Conservation (phyloP, 352 stramenopile species). For the Phytopythium mirpurense region DNA sequence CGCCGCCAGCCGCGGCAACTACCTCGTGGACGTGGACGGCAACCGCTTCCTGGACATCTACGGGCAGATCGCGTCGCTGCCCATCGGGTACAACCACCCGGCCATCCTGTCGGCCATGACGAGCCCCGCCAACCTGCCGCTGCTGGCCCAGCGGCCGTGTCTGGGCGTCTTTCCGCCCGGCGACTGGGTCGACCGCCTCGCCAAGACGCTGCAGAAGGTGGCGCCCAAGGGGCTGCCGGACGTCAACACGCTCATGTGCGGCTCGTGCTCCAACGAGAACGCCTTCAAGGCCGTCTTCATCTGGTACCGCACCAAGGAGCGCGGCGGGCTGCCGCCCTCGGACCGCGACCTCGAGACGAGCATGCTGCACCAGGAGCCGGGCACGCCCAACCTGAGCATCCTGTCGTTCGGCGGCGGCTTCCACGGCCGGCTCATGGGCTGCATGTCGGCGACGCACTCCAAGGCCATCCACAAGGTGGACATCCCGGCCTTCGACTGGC, state of each 20-base stretch:
- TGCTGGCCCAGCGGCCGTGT: conserved; percentile 70
- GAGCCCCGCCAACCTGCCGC: conserved; percentile 50
- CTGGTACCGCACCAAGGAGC: conserved; percentile 75
- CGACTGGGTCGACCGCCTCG: conserved; percentile 71
- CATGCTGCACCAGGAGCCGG: conserved; percentile 65
- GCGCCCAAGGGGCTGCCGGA: conserved; percentile 48
- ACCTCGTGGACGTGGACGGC: conserved; percentile 81
- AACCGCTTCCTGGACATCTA: conserved; percentile 84
- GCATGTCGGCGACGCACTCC: conserved; percentile 79
- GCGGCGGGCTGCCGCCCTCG: conserved; percentile 52
- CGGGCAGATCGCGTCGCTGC: conserved; percentile 79
- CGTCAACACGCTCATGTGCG: conserved; percentile 85
- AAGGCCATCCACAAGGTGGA: conserved; percentile 87
- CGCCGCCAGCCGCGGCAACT: conserved; percentile 68
- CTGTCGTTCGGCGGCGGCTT: conserved; percentile 83
- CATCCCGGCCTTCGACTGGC: conserved; percentile 81
- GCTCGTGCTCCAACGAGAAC: conserved; percentile 85
- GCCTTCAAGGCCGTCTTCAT: conserved; percentile 88
- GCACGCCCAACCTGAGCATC: conserved; percentile 71
- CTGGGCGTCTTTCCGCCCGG: conserved; percentile 70
- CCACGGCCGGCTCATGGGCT: conserved; percentile 72
- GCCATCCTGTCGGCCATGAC: conserved; percentile 59
- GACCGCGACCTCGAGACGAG: conserved; percentile 57
- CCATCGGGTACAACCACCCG: conserved; percentile 85
- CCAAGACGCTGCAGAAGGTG: conserved; percentile 55